phyloP scores from a whole-genome alignment of 2,329 filamentous ascomycete genomes.

The Zopfia rhizophila region DNA sequence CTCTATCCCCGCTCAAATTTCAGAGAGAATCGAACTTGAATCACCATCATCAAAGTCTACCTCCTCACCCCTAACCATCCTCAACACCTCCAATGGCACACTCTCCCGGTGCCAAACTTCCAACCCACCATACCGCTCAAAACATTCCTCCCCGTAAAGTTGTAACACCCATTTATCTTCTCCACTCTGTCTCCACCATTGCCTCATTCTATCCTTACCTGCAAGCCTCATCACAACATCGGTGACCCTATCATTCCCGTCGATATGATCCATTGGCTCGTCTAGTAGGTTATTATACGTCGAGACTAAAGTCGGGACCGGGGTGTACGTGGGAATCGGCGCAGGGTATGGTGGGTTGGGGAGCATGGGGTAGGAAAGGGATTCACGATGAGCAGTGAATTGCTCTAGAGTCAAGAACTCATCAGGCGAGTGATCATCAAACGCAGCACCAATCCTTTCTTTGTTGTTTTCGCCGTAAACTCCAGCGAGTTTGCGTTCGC shows the following conservation, averaged over 20 bases:
- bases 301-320: slow-evolving; percentile 11
- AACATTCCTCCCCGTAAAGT: slow-evolving; percentile 42
- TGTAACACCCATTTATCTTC: slow-evolving; percentile 40
- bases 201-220: slow-evolving; percentile 17
- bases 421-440: slow-evolving; percentile 16
- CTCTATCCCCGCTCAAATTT: too few relatives aligned
- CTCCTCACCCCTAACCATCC: slow-evolving; percentile 25
- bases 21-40: too few relatives aligned
- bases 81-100: slow-evolving; percentile 42
- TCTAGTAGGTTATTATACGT: slow-evolving; percentile 25
- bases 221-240: slow-evolving; percentile 19
- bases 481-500: slow-evolving; percentile 20
- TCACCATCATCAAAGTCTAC: slow-evolving; percentile 22
- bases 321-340: background rate
- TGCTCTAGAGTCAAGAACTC: slow-evolving; percentile 26
- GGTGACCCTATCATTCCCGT: slow-evolving; percentile 12
- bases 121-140: slow-evolving; percentile 38
- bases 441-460: slow-evolving; percentile 13
- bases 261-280: slow-evolving; percentile 20
- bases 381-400: slow-evolving; percentile 29
- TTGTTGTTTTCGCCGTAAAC: slow-evolving; percentile 28
- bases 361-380: slow-evolving; percentile 13
- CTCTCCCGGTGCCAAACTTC: slow-evolving; percentile 35
- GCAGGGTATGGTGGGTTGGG: slow-evolving; percentile 4
- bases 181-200: slow-evolving; percentile 20